A percentile compares a stretch with the other conserved stretches of the same genome.
phyloP scores from a whole-genome alignment of 306 rosid genomes.

The Chamaecrista fasciculata region DNA sequence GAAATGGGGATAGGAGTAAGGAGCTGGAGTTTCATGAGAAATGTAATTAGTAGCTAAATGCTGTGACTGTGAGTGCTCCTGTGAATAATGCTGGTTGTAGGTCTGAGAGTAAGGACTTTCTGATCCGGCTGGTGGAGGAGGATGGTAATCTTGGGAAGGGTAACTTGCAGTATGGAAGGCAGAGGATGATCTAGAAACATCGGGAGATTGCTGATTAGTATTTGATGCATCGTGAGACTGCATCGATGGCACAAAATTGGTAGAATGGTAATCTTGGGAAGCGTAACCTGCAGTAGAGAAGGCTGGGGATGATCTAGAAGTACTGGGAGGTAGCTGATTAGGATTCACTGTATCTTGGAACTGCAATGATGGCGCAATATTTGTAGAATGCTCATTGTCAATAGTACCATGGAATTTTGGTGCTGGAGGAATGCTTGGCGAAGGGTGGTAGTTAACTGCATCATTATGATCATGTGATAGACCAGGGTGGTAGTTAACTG shows the following conservation, averaged over 20 bases:
- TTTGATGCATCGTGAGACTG: slow-evolving; percentile 53
- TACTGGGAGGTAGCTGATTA: slow-evolving; percentile 45
- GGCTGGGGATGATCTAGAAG: slow-evolving; percentile 51
- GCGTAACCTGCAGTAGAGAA: slow-evolving; percentile 56
- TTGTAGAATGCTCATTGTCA: slow-evolving; percentile 38
- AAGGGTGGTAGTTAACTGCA: slow-evolving; percentile 39
- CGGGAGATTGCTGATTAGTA: slow-evolving; percentile 48
- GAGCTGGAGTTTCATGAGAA: slow-evolving; percentile 51
- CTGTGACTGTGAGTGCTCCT: too few relatives aligned
- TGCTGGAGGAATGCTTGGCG: slow-evolving; percentile 37
- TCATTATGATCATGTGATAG: slow-evolving; percentile 44
- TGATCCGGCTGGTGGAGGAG: slow-evolving; percentile 56
- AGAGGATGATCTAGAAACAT: slow-evolving; percentile 48
- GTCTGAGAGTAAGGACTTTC: slow-evolving; percentile 62
- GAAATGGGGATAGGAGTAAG: slow-evolving; percentile 63
- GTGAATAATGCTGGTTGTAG: too few relatives aligned
- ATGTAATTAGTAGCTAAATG: slow-evolving; percentile 56
- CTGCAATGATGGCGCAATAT: slow-evolving; percentile 47
- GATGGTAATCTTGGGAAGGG: slow-evolving; percentile 65
- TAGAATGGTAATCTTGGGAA: slow-evolving; percentile 64
- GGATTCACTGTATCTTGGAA: slow-evolving; percentile 48
- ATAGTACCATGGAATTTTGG: slow-evolving; percentile 47
- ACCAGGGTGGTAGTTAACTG: too few relatives aligned
- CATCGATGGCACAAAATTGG: too few relatives aligned
- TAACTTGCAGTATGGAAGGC: slow-evolving; percentile 55